A percentile compares a stretch with the other conserved stretches of the same genome.
These are phyloP conservation scores for Suillus brevipes DNA, from an alignment of 768 basidiomycete genomes.

Conservation along the genomic window DNA sequence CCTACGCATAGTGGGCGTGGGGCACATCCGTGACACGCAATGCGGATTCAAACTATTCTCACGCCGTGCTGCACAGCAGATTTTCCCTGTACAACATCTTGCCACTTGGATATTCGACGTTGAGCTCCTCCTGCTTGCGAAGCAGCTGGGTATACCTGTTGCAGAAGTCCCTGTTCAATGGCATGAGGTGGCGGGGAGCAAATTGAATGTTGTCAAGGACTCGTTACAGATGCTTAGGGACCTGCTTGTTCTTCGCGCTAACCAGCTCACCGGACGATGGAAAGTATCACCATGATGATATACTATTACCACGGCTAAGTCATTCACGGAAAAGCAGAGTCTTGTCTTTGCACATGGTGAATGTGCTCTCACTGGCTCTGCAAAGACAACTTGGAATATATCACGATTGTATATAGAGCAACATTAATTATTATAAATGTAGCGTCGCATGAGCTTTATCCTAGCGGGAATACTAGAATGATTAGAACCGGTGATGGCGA, in stretches of 20 bases:
- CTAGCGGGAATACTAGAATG: neutral
- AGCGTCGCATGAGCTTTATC: neutral
- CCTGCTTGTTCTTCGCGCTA: constrained; percentile 78
- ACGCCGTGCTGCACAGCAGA: constrained; percentile 71
- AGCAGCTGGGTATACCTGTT: constrained; percentile 75
- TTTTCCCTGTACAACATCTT: constrained; percentile 87
- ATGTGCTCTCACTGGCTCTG: neutral
- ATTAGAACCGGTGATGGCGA: neutral
- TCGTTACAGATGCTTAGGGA: constrained; percentile 90
- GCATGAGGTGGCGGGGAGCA: constrained; percentile 94
- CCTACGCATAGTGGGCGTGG: constrained; percentile 84
- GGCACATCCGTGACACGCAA: constrained; percentile 91
- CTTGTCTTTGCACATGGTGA: neutral
- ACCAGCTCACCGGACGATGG: constrained; percentile 82
- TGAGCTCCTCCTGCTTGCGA: constrained; percentile 84
- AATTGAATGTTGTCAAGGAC: constrained; percentile 82
- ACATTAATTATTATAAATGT: neutral
- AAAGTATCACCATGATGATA: constrained; percentile 33
- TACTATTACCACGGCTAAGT: constrained; percentile 19
- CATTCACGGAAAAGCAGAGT: neutral
- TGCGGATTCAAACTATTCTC: constrained; percentile 98
- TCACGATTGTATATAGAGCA: neutral
- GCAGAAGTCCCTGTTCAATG: constrained; percentile 87
- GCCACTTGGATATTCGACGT: constrained; percentile 97
- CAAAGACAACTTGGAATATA: neutral